phyloP scores from a whole-genome alignment of 768 basidiomycete genomes.

The Tulasnella calospora region DNA sequence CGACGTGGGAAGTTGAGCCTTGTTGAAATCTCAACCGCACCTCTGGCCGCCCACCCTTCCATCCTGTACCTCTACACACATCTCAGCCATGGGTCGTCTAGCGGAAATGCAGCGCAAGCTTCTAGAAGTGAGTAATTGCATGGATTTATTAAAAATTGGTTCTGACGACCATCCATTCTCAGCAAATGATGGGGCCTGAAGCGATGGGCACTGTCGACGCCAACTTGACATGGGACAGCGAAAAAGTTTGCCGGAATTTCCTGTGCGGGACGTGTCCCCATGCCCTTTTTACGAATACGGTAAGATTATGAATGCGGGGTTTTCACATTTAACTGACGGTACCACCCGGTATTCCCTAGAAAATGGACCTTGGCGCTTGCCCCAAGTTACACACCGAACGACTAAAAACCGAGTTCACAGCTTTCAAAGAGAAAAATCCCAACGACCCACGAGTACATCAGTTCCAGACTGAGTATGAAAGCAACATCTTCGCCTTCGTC shows the following conservation, averaged over 20 bases:
- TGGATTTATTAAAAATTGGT: conserved; percentile 30
- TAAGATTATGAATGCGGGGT: conserved; percentile 40
- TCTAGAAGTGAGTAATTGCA: conserved; percentile 44
- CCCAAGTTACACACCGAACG: conserved; percentile 95
- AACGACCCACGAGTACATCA: conserved; percentile 74
- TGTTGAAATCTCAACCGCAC: neutral
- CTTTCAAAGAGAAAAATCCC: conserved; percentile 69
- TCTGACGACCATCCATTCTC: conserved; percentile 20
- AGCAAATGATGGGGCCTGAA: conserved; percentile 99
- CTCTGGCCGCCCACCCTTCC: neutral
- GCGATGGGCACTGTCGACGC: conserved; percentile 95
- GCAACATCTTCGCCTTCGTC: conserved; percentile 91
- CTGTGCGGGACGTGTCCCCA: conserved; percentile 98
- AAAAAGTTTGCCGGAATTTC: conserved; percentile 98
- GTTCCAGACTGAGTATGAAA: conserved; percentile 94
- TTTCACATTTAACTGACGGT: neutral
- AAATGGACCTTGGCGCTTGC: conserved; percentile 99
- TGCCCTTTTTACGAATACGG: conserved; percentile 95
- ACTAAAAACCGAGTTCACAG: conserved; percentile 82
- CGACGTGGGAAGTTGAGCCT: neutral
- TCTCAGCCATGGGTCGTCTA: conserved; percentile 70
- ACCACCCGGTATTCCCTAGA: conserved; percentile 46
- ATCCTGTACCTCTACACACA: neutral
- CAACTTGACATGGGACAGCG: conserved; percentile 89
- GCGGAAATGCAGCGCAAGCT: conserved; percentile 99